These are phyloP conservation scores for Colletotrichum melonis DNA, from an alignment of 2,329 filamentous ascomycete genomes.

Conservation along the genomic window DNA sequence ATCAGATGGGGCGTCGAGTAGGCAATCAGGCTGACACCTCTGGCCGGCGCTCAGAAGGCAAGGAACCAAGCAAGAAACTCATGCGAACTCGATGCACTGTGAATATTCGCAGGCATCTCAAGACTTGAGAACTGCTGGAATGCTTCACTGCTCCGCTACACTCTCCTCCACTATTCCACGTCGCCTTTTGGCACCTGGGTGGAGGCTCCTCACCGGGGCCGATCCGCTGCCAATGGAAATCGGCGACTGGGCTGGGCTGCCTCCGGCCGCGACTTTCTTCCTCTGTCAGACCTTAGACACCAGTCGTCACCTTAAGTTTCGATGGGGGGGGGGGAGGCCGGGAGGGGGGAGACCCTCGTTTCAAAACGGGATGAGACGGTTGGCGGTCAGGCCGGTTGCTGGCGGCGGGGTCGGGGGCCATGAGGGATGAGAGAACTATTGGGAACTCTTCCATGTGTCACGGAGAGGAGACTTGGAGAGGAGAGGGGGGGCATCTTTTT, in stretches of 20 bases:
- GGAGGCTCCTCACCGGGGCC: slow-evolving; percentile 18
- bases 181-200: not conserved
- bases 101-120: not conserved
- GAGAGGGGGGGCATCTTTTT: not conserved
- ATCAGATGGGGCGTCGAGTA: not conserved
- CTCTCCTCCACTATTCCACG: not conserved
- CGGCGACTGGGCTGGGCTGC: slow-evolving; percentile 4
- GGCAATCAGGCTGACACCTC: not conserved
- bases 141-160: not conserved
- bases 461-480: not conserved
- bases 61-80: not conserved
- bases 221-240: slow-evolving; percentile 28
- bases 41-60: not conserved
- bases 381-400: slow-evolving; percentile 27
- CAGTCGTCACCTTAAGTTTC: not conserved
- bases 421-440: no score
- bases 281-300: no score
- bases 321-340: slow-evolving; percentile 16
- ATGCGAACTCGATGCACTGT: not conserved
- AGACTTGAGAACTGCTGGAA: not conserved
- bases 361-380: slow-evolving; percentile 34
- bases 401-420: not conserved
- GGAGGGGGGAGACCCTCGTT: slow-evolving; percentile 7
- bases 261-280: not conserved
- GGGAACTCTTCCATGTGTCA: not conserved